Evolutionary conservation across 495 filamentous ascomycete species (phyloP).

Genomic region (Tuber indicum): DNA sequence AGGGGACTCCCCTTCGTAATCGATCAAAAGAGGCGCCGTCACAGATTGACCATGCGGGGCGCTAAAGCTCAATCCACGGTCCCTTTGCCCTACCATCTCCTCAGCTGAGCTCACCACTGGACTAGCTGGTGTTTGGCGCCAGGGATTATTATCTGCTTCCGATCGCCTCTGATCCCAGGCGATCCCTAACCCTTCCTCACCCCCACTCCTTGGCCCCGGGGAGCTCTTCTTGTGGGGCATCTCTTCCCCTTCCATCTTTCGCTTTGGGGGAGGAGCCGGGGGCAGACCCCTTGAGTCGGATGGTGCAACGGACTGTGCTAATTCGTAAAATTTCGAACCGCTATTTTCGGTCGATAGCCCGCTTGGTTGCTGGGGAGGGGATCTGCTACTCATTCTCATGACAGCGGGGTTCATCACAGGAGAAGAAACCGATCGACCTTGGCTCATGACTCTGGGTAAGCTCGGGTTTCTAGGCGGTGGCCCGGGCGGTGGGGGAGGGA

Average conservation of each 20-base stretch:
- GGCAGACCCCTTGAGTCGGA: slow-evolving; percentile 14
- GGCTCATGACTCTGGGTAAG: slow-evolving; percentile 17
- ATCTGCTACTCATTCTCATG: slow-evolving; percentile 23
- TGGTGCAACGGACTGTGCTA: not conserved
- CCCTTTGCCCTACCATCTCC: slow-evolving; percentile 15
- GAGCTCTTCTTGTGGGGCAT: slow-evolving; percentile 35
- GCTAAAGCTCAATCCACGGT: slow-evolving; percentile 6
- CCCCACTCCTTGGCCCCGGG: slow-evolving; percentile 23
- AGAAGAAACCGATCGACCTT: slow-evolving; percentile 26
- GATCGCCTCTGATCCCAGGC: slow-evolving; percentile 9
- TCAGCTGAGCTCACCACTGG: slow-evolving; percentile 5
- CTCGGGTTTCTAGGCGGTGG: slow-evolving; percentile 27
- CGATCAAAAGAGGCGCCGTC: slow-evolving; percentile 12
- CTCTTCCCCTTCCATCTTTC: slow-evolving; percentile 37
- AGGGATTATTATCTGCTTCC: slow-evolving; percentile 34
- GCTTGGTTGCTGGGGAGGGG: slow-evolving; percentile 18
- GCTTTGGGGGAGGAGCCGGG: slow-evolving; percentile 34
- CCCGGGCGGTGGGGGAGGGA: slow-evolving; percentile 29
- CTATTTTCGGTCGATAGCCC: slow-evolving; percentile 17
- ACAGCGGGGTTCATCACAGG: slow-evolving; percentile 11
- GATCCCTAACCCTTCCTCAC: slow-evolving; percentile 21
- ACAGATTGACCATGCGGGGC: slow-evolving; percentile 17
- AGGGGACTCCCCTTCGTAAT: slow-evolving; percentile 20
- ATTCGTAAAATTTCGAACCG: not conserved
- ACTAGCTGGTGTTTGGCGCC: slow-evolving; percentile 19